Evolutionary conservation across 1,284 basidiomycete species (phyloP).

Genomic region (Pseudozyma tsukubaensis): DNA sequence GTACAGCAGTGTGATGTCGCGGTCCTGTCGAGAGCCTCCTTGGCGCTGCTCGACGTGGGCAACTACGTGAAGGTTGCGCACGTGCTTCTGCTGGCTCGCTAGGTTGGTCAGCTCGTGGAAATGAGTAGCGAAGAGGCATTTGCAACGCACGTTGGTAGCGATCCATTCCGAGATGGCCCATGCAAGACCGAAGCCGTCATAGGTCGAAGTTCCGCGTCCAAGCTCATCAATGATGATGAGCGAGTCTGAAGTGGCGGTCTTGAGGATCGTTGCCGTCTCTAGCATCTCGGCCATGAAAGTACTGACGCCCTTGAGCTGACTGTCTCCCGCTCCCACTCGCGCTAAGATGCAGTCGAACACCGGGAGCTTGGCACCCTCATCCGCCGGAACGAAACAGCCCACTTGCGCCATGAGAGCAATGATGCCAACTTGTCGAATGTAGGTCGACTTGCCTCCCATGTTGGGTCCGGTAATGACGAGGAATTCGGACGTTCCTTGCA

Average conservation of each 20-base stretch:
- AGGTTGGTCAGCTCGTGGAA: constrained; percentile 97
- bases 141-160: constrained; percentile 82
- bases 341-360: constrained; percentile 97
- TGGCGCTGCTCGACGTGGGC: constrained; percentile 80
- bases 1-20: constrained; percentile 81
- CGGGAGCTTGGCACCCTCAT: constrained; percentile 79
- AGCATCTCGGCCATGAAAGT: constrained; percentile 99
- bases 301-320: constrained; percentile 95
- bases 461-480: constrained; percentile 80
- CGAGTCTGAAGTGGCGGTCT: constrained; percentile 88
- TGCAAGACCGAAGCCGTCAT: constrained; percentile 97
- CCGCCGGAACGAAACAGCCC: constrained; percentile 88
- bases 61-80: constrained; percentile 94
- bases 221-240: constrained; percentile 98
- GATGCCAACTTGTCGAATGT: constrained; percentile 79
- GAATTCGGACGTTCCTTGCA: constrained; percentile 81
- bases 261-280: constrained; percentile 93
- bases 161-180: constrained; percentile 99
- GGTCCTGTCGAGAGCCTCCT: constrained; percentile 74
- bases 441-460: constrained; percentile 60
- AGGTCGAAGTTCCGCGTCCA: constrained; percentile 96
- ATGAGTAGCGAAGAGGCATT: constrained; percentile 91
- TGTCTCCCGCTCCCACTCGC: constrained; percentile 96
- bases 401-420: constrained; percentile 95
- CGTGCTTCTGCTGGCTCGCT: constrained; percentile 84